These are phyloP conservation scores for Penicillium vulpinum DNA, from an alignment of 2,329 filamentous ascomycete species.

Conservation along the genomic window DNA sequence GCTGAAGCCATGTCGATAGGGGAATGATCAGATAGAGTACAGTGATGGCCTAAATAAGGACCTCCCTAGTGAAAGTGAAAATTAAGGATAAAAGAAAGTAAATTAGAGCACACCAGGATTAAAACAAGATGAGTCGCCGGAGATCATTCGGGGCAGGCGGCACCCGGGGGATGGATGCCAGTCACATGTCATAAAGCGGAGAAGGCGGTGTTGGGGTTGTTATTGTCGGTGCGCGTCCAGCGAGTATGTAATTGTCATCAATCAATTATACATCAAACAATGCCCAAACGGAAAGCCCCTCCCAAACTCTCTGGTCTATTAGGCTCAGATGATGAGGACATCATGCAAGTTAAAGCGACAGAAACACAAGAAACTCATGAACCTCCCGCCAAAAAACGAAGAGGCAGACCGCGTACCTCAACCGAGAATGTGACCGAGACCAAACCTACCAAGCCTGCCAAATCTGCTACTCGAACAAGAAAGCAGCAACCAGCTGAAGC, in stretches of 20 bases:
- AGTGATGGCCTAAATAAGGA: neutral
- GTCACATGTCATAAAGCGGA: conserved; percentile 25
- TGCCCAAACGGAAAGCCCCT: conserved; percentile 45
- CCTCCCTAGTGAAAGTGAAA: neutral
- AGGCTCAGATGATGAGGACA: conserved; percentile 50
- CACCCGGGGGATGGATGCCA: conserved; percentile 14
- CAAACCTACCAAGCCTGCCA: conserved; percentile 29
- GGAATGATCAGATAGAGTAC: conserved; percentile 1
- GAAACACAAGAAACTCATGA: conserved; percentile 32
- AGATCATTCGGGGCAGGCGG: conserved; percentile 18
- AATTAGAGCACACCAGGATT: neutral
- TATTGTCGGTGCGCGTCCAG: conserved; percentile 15
- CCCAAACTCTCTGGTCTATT: conserved; percentile 49
- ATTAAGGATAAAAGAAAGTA: neutral
- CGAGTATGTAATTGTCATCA: neutral
- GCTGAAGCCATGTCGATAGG: conserved; percentile 43
- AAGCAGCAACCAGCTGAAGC: conserved; percentile 20
- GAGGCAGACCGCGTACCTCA: conserved; percentile 39
- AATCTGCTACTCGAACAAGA: conserved; percentile 27
- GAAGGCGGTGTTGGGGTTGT: conserved; percentile 17
- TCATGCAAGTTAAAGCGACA: conserved; percentile 32
- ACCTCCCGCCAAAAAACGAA: conserved; percentile 39
- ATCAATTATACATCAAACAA: conserved; percentile 14
- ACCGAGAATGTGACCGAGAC: conserved; percentile 50
- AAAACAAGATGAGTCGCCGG: conserved; percentile 4